Conservation (phyloP, 2,329 filamentous ascomycete species). For the Pseudophaeomoniella oleicola region DNA sequence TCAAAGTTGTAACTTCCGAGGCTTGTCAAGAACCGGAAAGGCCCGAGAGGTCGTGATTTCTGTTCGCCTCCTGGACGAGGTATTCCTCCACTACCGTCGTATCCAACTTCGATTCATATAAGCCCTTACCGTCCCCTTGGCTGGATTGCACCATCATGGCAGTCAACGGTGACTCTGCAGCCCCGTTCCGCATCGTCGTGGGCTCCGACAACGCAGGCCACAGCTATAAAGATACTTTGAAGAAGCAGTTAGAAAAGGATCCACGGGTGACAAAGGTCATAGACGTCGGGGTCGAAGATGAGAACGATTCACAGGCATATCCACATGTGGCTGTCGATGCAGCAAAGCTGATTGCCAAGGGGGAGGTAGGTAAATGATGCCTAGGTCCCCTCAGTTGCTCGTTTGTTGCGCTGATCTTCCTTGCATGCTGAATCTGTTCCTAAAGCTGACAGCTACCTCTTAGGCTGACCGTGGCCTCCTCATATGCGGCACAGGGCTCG, state of each 20-base stretch:
- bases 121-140: too few relatives aligned
- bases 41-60: too few relatives aligned
- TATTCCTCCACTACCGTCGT: too few relatives aligned
- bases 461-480: slow-evolving; percentile 62
- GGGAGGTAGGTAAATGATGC: slow-evolving; percentile 23
- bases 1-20: too few relatives aligned
- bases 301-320: slow-evolving; percentile 65
- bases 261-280: slow-evolving; percentile 51
- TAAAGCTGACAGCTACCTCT: too few relatives aligned
- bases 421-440: too few relatives aligned
- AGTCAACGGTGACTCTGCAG: not conserved
- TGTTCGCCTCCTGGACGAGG: too few relatives aligned
- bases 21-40: too few relatives aligned
- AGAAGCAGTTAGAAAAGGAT: slow-evolving; percentile 54
- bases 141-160: not conserved
- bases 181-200: slow-evolving; percentile 43
- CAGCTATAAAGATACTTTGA: slow-evolving; percentile 65
- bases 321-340: slow-evolving; percentile 64
- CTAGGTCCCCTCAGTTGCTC: too few relatives aligned
- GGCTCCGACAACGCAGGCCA: slow-evolving; percentile 60
- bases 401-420: too few relatives aligned
- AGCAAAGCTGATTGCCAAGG: slow-evolving; percentile 36
- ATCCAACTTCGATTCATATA: too few relatives aligned
- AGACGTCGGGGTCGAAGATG: slow-evolving; percentile 57
- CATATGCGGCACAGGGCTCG: slow-evolving; percentile 76